These are phyloP conservation scores for Loxodes magnus DNA, from an alignment of 73 alveolate species.

Conservation along the genomic window DNA sequence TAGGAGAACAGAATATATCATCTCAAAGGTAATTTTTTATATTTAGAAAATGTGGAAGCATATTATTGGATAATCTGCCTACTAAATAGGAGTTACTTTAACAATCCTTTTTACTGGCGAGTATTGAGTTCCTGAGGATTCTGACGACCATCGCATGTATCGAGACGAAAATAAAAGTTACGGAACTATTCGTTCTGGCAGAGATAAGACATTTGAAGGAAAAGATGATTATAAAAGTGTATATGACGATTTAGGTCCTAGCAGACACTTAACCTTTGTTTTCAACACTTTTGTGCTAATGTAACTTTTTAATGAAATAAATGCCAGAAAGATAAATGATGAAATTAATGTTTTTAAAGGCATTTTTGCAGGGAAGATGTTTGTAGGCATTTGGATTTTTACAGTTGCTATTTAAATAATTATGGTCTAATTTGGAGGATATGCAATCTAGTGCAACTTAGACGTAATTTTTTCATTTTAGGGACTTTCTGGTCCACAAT, in stretches of 20 bases:
- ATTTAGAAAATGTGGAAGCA: constrained; percentile 72
- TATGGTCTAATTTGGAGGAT: constrained; percentile 53
- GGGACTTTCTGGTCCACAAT: too few species aligned
- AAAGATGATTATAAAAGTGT: constrained; percentile 23
- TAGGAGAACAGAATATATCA: constrained; percentile 44
- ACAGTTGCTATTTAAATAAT: constrained; percentile 52
- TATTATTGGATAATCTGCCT: constrained; percentile 46
- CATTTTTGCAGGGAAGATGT: constrained; percentile 36
- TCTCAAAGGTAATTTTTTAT: constrained; percentile 6
- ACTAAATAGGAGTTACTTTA: constrained; percentile 33
- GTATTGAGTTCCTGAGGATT: constrained; percentile 44
- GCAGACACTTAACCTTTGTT: constrained; percentile 63
- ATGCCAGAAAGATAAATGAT: constrained; percentile 77
- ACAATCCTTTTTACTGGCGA: constrained; percentile 47
- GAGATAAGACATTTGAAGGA: constrained; percentile 15
- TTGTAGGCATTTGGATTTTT: constrained; percentile 40
- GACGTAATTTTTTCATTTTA: too few species aligned
- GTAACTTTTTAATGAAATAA: constrained; percentile 69
- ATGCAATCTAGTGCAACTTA: constrained; percentile 46
- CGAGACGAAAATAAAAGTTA: too few species aligned
- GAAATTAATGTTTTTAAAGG: constrained; percentile 67
- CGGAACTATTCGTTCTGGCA: too few species aligned
- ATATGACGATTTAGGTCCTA: constrained; percentile 14
- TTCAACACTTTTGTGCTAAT: constrained; percentile 72
- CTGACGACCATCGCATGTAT: constrained; percentile 42